Evolutionary conservation across 176 grass and related monocot species (phyloP), one percentile per base, ranked within the genome.

Genomic region (Lolium perenne): DNA sequence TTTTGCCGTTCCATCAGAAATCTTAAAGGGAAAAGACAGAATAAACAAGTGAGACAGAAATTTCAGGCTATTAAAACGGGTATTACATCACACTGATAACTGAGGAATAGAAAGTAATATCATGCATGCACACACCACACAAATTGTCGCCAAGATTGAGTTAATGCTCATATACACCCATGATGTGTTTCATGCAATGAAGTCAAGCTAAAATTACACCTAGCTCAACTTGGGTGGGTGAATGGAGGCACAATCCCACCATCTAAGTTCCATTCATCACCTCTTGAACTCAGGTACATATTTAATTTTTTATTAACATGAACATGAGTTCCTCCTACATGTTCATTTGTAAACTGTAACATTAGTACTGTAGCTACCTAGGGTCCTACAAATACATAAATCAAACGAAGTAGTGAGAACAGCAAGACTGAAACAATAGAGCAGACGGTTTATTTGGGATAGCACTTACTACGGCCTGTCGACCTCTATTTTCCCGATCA

Each of bases 1-100:
- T 81, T 93, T 84, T 78, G 89, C 89, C 40, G 91, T 93, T 83
- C 78, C 91, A 85, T 87, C 85, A 90, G 91, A 95, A 89, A 86
- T 83, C 96, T 98, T 91, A 57, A 78, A 86, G 17, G 32, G 22
- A 83, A 76, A 90, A 89, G 32, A 12, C 8, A 71, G 73, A 79
- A 75, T 32, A 88, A 14, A 82, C 38, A 79, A 74, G 59, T 73
- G 65, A 77, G 47, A 12, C 60, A 85, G 68, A 75, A 80, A 51
- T 43, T 56, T 53, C n/a, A 82, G 18, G 21, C 10, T 32, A 84
- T 80, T 40, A 25, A 74, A 80, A 80, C 10, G 38, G 58, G 66
- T 80, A 83, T 11, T 66, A 7, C 13, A 84, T 47, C 84, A 68
- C 45, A 71, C 40, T 43, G 29, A 43, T 22, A 82, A 62, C 14